phyloP scores from a whole-genome alignment of 495 filamentous ascomycete species.

The Rusavskia elegans region DNA sequence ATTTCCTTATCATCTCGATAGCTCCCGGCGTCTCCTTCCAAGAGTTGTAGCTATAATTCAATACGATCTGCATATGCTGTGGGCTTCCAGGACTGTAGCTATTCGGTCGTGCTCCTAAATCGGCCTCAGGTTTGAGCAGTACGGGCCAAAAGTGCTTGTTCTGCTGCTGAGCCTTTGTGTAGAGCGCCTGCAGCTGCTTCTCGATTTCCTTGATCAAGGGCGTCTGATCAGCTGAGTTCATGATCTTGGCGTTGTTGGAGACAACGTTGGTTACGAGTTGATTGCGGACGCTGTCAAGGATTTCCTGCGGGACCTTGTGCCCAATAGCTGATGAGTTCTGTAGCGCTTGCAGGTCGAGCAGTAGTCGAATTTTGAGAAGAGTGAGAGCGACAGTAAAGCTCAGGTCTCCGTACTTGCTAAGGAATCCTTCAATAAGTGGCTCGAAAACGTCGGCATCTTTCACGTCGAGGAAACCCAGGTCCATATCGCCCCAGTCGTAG shows the following conservation, averaged over 20 bases:
- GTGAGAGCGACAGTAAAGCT: no score
- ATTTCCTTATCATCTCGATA: no score
- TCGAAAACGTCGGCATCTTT: no score
- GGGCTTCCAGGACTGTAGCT: conserved; percentile 10
- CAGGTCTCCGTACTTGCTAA: no score
- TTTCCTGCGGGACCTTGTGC: conserved; percentile 13
- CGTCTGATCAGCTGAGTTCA: conserved; percentile 5
- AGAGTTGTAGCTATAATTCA: conserved; percentile 21
- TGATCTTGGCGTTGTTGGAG: conserved; percentile 5
- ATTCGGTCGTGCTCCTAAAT: conserved; percentile 12
- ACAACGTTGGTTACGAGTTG: conserved; percentile 2
- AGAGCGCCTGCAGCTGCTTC: conserved; percentile 14
- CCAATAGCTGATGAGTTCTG: conserved; percentile 12
- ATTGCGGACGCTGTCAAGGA: conserved; percentile 11
- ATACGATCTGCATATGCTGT: conserved; percentile 17
- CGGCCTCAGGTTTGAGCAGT: conserved; percentile 17
- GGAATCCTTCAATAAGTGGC: no score
- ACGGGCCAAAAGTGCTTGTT: conserved; percentile 20
- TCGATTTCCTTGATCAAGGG: conserved; percentile 10
- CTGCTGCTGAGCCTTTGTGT: conserved; percentile 7
- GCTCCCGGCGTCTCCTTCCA: conserved; percentile 25
- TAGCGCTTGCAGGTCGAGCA: conserved; percentile 19
- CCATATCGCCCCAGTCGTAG: no score
- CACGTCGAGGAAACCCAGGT: no score
- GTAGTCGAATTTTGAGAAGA: conserved; percentile 25